Evolutionary conservation across 2,329 filamentous ascomycete genomes (phyloP).

Genomic region (Myriosclerotinia scirpicola): DNA sequence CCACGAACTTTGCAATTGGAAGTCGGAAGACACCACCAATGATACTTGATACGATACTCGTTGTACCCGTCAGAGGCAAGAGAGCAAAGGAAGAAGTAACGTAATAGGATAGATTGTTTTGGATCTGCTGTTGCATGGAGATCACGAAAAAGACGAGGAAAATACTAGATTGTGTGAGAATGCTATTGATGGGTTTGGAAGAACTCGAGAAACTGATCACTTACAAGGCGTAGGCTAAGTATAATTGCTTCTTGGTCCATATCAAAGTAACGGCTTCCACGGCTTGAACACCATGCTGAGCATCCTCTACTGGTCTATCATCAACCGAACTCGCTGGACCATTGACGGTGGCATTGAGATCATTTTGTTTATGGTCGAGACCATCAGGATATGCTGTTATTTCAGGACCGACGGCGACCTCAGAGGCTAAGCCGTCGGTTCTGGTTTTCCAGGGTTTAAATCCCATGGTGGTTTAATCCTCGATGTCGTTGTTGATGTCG

Average conservation of each 20-base stretch:
- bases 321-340: not conserved
- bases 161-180: slow-evolving; percentile 25
- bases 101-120: slow-evolving; percentile 30
- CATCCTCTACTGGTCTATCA: slow-evolving; percentile 27
- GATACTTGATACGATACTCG: slow-evolving; percentile 35
- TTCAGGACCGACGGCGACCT: slow-evolving; percentile 10
- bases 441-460: slow-evolving; percentile 12
- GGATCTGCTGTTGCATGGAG: slow-evolving; percentile 36
- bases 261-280: slow-evolving; percentile 35
- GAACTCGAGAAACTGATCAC: not conserved
- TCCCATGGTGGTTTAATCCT: not conserved
- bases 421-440: slow-evolving; percentile 13
- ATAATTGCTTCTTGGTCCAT: slow-evolving; percentile 35
- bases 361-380: slow-evolving; percentile 15
- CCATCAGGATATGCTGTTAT: not conserved
- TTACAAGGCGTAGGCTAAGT: slow-evolving; percentile 34
- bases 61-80: slow-evolving; percentile 33
- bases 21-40: slow-evolving; percentile 36
- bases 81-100: slow-evolving; percentile 35
- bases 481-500: not conserved
- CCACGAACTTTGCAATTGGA: slow-evolving; percentile 62
- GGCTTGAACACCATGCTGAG: slow-evolving; percentile 33
- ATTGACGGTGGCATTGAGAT: not conserved
- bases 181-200: not conserved
- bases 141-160: slow-evolving; percentile 37